Evolutionary conservation across 208 protist genomes (phyloP).

Genomic region (Trypanosoma cruzi): DNA sequence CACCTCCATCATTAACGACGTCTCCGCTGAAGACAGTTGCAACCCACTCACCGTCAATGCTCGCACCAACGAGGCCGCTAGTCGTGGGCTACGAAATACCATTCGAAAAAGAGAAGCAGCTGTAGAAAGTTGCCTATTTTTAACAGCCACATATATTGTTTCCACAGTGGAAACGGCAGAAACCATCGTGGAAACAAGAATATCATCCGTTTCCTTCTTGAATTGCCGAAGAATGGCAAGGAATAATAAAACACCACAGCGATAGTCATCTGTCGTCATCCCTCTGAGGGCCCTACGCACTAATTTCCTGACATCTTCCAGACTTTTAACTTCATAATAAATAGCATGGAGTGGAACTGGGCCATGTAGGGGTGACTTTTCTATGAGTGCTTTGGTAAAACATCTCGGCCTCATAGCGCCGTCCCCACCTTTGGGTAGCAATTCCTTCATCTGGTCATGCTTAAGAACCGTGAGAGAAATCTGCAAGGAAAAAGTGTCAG

Average conservation of each 20-base stretch:
- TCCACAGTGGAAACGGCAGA: slow-evolving; percentile 21
- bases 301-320: slow-evolving; percentile 1
- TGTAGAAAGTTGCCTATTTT: slow-evolving; percentile 24
- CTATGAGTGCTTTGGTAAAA: background rate
- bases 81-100: slow-evolving; percentile 28
- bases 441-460: slow-evolving; percentile 43
- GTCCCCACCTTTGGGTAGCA: slow-evolving; percentile 8
- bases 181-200: slow-evolving; percentile 40
- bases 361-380: slow-evolving; percentile 35
- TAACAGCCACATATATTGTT: slow-evolving; percentile 28
- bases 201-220: slow-evolving; percentile 21
- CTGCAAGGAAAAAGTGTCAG: slow-evolving; percentile 24
- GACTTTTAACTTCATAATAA: slow-evolving; percentile 20
- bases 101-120: slow-evolving; percentile 32
- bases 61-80: slow-evolving; percentile 24
- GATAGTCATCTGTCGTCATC: slow-evolving; percentile 5
- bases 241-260: slow-evolving; percentile 1
- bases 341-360: slow-evolving; percentile 15
- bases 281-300: background rate
- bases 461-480: slow-evolving; percentile 44
- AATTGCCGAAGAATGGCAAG: slow-evolving; percentile 4
- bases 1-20: slow-evolving; percentile 21
- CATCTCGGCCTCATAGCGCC: background rate
- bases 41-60: background rate
- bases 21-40: slow-evolving; percentile 13